Percentiles rank a stretch among this genome's conserved stretches.
Evolutionary conservation across 2,329 filamentous ascomycete genomes (phyloP).

Genomic region (Aspergillus fijiensis): DNA sequence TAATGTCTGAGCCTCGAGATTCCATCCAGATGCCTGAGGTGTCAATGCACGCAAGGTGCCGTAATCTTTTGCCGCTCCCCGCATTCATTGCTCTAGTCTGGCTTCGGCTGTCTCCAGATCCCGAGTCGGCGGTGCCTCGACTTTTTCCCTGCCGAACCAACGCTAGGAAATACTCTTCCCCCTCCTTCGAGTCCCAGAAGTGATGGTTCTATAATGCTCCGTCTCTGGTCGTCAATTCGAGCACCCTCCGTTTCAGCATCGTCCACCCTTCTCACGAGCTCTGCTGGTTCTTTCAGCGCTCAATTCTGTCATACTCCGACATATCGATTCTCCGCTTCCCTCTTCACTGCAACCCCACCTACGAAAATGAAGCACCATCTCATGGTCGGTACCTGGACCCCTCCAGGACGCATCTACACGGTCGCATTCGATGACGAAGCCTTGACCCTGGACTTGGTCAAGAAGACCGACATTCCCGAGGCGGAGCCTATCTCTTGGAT

Average conservation of each 20-base stretch:
- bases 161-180: neutral
- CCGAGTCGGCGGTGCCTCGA: neutral
- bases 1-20: too few species aligned
- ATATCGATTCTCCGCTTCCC: neutral
- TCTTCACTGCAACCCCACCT: conserved; percentile 1
- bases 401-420: conserved; percentile 85
- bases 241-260: neutral
- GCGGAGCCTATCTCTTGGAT: conserved; percentile 94
- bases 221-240: neutral
- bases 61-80: neutral
- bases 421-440: conserved; percentile 83
- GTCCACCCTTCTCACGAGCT: neutral
- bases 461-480: conserved; percentile 75
- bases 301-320: neutral
- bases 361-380: conserved; percentile 77
- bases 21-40: neutral
- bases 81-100: neutral
- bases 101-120: neutral
- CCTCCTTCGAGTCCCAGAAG: neutral
- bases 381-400: conserved; percentile 91
- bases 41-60: neutral
- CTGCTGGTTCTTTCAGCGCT: neutral
- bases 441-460: conserved; percentile 70
- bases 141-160: neutral
- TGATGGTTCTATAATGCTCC: neutral